Conservation (phyloP, 2,329 filamentous ascomycete genomes). For the Fusarium sulawesiense region DNA sequence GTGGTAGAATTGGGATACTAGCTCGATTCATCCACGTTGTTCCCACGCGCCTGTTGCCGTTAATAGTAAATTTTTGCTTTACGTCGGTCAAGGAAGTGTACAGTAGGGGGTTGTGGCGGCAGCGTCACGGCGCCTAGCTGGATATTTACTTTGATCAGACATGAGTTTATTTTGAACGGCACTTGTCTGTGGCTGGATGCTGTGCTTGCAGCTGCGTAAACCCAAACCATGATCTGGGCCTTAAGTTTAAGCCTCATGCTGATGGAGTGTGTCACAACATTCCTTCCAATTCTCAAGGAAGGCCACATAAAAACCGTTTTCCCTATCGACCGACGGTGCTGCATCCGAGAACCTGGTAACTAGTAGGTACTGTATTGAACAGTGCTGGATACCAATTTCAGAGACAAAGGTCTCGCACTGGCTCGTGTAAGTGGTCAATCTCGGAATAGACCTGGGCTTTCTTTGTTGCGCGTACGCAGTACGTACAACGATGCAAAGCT, state of each 20-base stretch:
- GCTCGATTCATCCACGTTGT: slow-evolving; percentile 15
- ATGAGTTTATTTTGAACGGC: slow-evolving; percentile 14
- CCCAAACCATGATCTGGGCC: slow-evolving; percentile 17
- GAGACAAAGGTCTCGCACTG: slow-evolving; percentile 13
- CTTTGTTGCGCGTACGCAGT: not conserved
- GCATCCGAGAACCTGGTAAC: slow-evolving; percentile 17
- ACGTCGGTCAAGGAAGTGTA: not conserved
- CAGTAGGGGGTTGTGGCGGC: slow-evolving; percentile 8
- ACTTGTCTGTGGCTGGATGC: slow-evolving; percentile 8
- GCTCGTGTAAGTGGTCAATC: slow-evolving; percentile 2
- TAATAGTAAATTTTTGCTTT: not conserved
- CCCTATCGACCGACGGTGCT: not conserved
- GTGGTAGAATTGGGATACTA: not conserved
- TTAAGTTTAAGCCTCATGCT: slow-evolving; percentile 27
- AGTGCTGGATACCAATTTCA: not conserved
- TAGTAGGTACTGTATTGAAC: not conserved
- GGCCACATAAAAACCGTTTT: slow-evolving; percentile 20
- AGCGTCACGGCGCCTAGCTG: slow-evolving; percentile 1
- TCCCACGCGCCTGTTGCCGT: slow-evolving; percentile 11
- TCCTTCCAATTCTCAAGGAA: slow-evolving; percentile 16
- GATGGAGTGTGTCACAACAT: slow-evolving; percentile 28
- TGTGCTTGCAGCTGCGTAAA: slow-evolving; percentile 6
- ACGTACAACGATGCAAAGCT: not conserved
- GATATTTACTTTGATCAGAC: not conserved
- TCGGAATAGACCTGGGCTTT: not conserved